Evolutionary conservation across 805 yeast species (phyloP).

Genomic region (Ogataea pilisensis): DNA sequence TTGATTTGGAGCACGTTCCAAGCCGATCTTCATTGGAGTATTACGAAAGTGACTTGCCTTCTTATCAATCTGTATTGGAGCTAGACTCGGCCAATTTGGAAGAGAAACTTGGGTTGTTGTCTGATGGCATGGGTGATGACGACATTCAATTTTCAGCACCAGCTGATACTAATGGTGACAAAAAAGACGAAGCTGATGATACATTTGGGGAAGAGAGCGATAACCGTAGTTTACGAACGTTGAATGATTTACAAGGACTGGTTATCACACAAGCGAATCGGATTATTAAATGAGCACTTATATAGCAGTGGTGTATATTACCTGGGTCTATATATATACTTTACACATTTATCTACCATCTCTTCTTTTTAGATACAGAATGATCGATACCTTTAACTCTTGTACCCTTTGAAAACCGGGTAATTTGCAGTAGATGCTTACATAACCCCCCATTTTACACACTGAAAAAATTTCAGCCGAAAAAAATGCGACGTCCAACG

Average conservation of each 20-base stretch:
- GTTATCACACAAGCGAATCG: conserved; percentile 18
- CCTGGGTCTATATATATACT: neutral
- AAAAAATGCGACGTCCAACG: too few relatives aligned
- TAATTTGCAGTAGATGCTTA: too few relatives aligned
- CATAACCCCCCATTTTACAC: too few relatives aligned
- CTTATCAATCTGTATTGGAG: conserved; percentile 25
- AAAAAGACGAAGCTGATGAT: conserved; percentile 4
- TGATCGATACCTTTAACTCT: too few relatives aligned
- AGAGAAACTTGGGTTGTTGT: conserved; percentile 23
- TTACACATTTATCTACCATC: too few relatives aligned
- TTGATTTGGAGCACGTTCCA: conserved; percentile 16
- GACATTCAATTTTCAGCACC: neutral
- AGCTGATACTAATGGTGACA: conserved; percentile 2
- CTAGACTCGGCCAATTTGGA: conserved; percentile 19
- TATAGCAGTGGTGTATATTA: neutral
- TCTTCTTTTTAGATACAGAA: too few relatives aligned
- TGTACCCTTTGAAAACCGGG: too few relatives aligned
- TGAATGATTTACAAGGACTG: conserved; percentile 14
- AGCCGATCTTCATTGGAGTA: conserved; percentile 24
- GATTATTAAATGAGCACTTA: conserved; percentile 7
- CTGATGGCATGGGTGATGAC: conserved; percentile 15
- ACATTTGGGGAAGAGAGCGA: neutral
- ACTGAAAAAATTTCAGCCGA: neutral
- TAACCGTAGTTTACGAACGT: conserved; percentile 11
- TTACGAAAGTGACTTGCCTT: conserved; percentile 22